These are phyloP conservation scores for Lactarius akahatsu DNA, from an alignment of 768 basidiomycete species.

Conservation along the genomic window DNA sequence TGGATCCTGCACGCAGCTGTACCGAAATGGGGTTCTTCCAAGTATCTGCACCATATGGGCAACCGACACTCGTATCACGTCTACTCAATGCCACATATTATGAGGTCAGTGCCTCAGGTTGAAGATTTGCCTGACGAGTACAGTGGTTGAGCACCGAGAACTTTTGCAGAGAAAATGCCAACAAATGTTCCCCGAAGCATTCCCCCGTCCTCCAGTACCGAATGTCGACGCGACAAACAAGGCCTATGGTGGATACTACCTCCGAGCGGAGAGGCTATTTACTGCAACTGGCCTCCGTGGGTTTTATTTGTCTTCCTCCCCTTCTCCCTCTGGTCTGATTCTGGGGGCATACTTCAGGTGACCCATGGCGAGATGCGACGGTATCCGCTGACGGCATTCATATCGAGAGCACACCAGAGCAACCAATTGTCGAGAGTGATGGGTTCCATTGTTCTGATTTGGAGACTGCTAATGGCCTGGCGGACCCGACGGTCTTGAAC, in stretches of 20 bases:
- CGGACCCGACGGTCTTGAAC: slow-evolving; percentile 2
- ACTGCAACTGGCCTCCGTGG: slow-evolving; percentile 30
- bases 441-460: slow-evolving; percentile 34
- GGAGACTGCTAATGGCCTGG: slow-evolving; percentile 8
- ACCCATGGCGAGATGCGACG: slow-evolving; percentile 14
- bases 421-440: slow-evolving; percentile 31
- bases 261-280: slow-evolving; percentile 31
- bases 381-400: slow-evolving; percentile 29
- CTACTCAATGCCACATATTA: slow-evolving; percentile 9
- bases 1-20: neutral
- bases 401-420: slow-evolving; percentile 21
- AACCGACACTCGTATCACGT: slow-evolving; percentile 5
- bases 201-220: too few species aligned
- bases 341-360: neutral
- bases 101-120: neutral
- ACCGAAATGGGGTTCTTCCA: neutral
- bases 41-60: slow-evolving; percentile 39
- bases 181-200: neutral
- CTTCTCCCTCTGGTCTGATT: neutral
- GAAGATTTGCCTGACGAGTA: neutral
- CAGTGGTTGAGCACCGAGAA: neutral
- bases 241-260: slow-evolving; percentile 31
- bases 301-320: neutral
- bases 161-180: neutral
- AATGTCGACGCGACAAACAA: slow-evolving; percentile 8